phyloP scores from a whole-genome alignment of 1,284 basidiomycete genomes.

The Kwoniella shivajii region DNA sequence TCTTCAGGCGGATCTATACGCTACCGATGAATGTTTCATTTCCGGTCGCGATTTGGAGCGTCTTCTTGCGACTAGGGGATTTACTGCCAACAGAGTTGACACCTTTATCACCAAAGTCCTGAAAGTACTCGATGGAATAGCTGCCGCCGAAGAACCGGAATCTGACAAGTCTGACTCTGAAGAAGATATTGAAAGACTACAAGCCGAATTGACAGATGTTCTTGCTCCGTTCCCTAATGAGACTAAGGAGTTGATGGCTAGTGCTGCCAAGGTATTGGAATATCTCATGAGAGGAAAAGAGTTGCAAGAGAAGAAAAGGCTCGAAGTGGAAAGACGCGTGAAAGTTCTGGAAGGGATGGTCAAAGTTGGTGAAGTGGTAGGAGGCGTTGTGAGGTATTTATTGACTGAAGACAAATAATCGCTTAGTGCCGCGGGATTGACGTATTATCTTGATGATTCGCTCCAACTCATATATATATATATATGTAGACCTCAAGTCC shows the following conservation, averaged over 20 bases:
- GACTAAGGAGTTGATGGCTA: slow-evolving; percentile 43
- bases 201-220: slow-evolving; percentile 28
- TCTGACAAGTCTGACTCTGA: slow-evolving; percentile 11
- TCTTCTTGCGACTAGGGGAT: slow-evolving; percentile 31
- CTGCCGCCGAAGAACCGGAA: slow-evolving; percentile 40
- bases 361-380: slow-evolving; percentile 48
- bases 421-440: background rate
- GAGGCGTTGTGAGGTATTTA: slow-evolving; percentile 47
- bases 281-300: slow-evolving; percentile 44
- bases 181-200: slow-evolving; percentile 18
- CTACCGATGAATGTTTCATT: slow-evolving; percentile 43
- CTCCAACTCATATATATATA: too few species aligned
- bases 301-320: slow-evolving; percentile 44
- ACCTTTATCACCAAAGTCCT: slow-evolving; percentile 48
- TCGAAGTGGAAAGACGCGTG: slow-evolving; percentile 45
- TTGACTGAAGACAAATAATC: slow-evolving; percentile 30
- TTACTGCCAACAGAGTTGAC: slow-evolving; percentile 35
- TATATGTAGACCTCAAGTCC: too few species aligned
- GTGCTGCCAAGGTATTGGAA: slow-evolving; percentile 41
- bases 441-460: too few species aligned
- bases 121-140: slow-evolving; percentile 50
- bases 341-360: slow-evolving; percentile 51
- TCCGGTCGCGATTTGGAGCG: slow-evolving; percentile 38
- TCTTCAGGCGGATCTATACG: slow-evolving; percentile 45
- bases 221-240: slow-evolving; percentile 35